Conservation (phyloP, 1,284 basidiomycete genomes). For the Cryptococcus sp. region DNA sequence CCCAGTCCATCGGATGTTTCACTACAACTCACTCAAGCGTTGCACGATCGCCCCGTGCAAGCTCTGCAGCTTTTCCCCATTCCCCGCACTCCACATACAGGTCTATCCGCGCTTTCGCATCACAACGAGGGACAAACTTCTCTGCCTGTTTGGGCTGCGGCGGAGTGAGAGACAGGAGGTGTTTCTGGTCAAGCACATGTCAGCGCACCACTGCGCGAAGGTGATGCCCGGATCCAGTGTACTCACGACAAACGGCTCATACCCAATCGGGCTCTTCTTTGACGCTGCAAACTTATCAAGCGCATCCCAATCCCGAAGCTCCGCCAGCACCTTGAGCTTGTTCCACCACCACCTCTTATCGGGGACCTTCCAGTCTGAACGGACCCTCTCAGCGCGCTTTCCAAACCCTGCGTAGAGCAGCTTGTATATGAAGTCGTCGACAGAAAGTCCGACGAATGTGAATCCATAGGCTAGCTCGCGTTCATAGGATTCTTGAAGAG, state of each 20-base stretch:
- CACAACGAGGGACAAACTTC: constrained; percentile 73
- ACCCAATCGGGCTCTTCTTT: constrained; percentile 90
- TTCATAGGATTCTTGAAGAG: constrained; percentile 79
- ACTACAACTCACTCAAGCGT: constrained; percentile 69
- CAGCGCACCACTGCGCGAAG: not conserved
- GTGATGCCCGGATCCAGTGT: constrained; percentile 40
- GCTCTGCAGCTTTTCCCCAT: constrained; percentile 79
- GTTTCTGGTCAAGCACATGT: constrained; percentile 26
- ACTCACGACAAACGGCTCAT: constrained; percentile 84
- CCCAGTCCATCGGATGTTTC: too few species aligned
- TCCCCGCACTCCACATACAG: constrained; percentile 83
- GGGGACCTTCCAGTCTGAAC: constrained; percentile 81
- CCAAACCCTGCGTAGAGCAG: constrained; percentile 72
- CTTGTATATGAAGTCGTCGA: constrained; percentile 75
- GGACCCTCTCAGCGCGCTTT: constrained; percentile 81
- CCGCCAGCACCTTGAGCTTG: constrained; percentile 76
- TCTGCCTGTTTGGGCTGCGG: constrained; percentile 65
- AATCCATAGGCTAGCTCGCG: constrained; percentile 76
- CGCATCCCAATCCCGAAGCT: constrained; percentile 74
- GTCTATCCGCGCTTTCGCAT: constrained; percentile 74
- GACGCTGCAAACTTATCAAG: constrained; percentile 78
- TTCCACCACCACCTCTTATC: constrained; percentile 90
- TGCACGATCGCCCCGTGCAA: constrained; percentile 77
- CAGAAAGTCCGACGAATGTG: constrained; percentile 69
- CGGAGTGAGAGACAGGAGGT: constrained; percentile 38